Conservation (phyloP, 805 yeast species). For the Yueomyces sinensis region DNA sequence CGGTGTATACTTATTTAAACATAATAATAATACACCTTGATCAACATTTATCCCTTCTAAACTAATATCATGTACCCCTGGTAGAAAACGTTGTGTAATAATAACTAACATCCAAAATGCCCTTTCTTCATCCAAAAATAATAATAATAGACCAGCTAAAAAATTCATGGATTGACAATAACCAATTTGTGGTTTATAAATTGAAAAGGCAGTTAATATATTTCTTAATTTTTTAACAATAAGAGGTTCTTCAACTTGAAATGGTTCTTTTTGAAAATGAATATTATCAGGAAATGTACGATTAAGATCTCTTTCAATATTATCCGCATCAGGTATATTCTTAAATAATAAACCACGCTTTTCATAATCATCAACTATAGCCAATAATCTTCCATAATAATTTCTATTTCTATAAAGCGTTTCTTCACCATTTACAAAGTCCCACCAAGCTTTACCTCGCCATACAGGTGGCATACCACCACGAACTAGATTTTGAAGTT, state of each 20-base stretch:
- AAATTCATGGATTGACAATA: constrained; percentile 94
- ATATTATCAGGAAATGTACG: constrained; percentile 92
- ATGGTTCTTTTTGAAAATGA: constrained; percentile 45
- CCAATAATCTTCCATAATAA: constrained; percentile 57
- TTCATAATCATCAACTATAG: constrained; percentile 31
- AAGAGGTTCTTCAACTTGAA: constrained; percentile 37
- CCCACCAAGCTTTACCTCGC: constrained; percentile 96
- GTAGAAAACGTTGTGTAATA: constrained; percentile 69
- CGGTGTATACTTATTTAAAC: constrained; percentile 74
- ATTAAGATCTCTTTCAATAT: constrained; percentile 85
- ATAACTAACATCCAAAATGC: constrained; percentile 95
- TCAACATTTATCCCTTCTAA: constrained; percentile 91
- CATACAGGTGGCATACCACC: constrained; percentile 95
- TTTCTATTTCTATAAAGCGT: constrained; percentile 59
- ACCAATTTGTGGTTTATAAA: constrained; percentile 78
- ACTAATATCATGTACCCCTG: constrained; percentile 81
- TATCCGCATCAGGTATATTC: constrained; percentile 51
- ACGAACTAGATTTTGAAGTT: constrained; percentile 64
- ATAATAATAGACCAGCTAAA: constrained; percentile 70
- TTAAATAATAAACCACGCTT: not conserved
- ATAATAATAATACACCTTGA: constrained; percentile 85
- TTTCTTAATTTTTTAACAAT: constrained; percentile 62
- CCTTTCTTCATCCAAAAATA: constrained; percentile 81
- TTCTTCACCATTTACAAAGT: constrained; percentile 77
- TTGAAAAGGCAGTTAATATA: constrained; percentile 72